Conservation (phyloP, 192 early-diverging fungal species). For the Dimargaris cristalligena region DNA sequence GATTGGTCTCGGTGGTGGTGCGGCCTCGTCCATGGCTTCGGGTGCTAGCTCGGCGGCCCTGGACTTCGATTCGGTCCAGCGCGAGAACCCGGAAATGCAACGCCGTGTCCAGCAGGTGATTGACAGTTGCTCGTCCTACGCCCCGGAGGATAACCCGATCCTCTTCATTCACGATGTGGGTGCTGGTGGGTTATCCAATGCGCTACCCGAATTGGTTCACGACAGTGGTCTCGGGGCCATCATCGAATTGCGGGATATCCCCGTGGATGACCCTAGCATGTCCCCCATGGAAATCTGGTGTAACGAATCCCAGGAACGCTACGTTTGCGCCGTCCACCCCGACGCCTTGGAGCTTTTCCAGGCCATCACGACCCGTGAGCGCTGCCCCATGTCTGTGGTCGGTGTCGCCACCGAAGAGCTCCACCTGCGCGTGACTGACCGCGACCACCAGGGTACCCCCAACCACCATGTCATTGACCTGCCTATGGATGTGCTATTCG, state of each 20-base stretch:
- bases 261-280: slow-evolving; percentile 78
- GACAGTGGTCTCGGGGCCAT: slow-evolving; percentile 79
- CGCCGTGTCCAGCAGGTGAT: slow-evolving; percentile 93
- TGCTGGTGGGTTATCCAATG: slow-evolving; percentile 96
- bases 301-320: slow-evolving; percentile 98
- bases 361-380: slow-evolving; percentile 70
- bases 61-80: slow-evolving; percentile 96
- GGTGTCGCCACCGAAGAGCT: slow-evolving; percentile 75
- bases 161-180: slow-evolving; percentile 97
- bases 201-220: slow-evolving; percentile 94
- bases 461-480: slow-evolving; percentile 64
- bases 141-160: slow-evolving; percentile 58
- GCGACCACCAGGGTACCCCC: slow-evolving; percentile 30
- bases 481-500: slow-evolving; percentile 91
- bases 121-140: slow-evolving; percentile 76
- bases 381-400: slow-evolving; percentile 80
- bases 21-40: slow-evolving; percentile 85
- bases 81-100: slow-evolving; percentile 99
- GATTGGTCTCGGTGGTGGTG: slow-evolving; percentile 97
- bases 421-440: slow-evolving; percentile 65
- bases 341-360: slow-evolving; percentile 50
- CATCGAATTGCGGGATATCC: slow-evolving; percentile 84
- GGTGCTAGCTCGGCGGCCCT: slow-evolving; percentile 75
- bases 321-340: slow-evolving; percentile 79
- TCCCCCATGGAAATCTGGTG: slow-evolving; percentile 99